Evolutionary conservation across 78 protist species (phyloP).

Genomic region (Bodo saltans): DNA sequence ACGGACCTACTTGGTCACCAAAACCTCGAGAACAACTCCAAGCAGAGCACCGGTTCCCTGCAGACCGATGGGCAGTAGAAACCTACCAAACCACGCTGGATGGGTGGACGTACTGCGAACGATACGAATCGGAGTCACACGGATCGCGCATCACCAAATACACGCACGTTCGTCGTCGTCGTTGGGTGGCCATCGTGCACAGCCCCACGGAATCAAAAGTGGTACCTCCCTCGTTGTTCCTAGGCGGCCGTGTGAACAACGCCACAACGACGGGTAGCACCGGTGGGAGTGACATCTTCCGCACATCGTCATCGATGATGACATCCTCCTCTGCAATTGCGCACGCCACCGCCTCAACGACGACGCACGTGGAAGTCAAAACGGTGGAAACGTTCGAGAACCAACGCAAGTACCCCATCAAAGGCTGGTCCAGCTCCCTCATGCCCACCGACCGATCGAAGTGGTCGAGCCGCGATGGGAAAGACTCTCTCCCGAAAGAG

Average conservation of each 20-base stretch:
- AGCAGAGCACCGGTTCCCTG: not conserved
- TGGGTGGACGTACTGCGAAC: not conserved
- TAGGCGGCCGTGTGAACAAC: not conserved
- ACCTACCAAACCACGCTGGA: not conserved
- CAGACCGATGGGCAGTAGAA: not conserved
- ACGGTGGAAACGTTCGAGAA: not conserved
- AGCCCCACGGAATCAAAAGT: not conserved
- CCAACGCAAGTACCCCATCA: not conserved
- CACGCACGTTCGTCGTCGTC: not conserved
- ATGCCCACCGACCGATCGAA: not conserved
- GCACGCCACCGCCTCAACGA: not conserved
- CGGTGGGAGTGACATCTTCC: not conserved
- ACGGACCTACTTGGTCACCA: too few species aligned
- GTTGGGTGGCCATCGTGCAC: not conserved
- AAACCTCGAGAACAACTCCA: not conserved
- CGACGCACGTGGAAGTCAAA: not conserved
- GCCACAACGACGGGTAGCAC: too few species aligned
- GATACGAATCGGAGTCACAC: not conserved
- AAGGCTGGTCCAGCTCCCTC: not conserved
- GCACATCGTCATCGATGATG: not conserved
- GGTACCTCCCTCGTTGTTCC: not conserved
- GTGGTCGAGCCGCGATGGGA: not conserved
- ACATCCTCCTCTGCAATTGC: not conserved
- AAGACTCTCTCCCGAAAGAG: too few species aligned
- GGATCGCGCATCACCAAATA: not conserved